Percentiles rank a stretch among this genome's conserved stretches.
These are phyloP conservation scores for Chlamydomonas sphaeroides DNA, from an alignment of 139 green algal species.

Conservation along the genomic window DNA sequence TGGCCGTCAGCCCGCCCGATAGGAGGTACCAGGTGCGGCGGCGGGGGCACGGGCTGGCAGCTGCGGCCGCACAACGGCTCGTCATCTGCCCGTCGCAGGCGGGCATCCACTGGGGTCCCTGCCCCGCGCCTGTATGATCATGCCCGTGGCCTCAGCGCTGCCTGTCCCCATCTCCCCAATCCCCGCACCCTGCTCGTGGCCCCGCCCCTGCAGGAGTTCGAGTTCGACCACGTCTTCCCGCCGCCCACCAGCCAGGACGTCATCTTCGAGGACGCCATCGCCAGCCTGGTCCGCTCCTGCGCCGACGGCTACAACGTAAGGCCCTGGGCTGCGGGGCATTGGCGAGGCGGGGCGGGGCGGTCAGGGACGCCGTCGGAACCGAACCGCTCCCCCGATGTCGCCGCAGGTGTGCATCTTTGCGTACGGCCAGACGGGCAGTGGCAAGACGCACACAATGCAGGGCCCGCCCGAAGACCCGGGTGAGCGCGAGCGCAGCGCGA, in stretches of 20 bases:
- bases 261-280: constrained; percentile 66
- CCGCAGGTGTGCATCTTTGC: constrained; percentile 76
- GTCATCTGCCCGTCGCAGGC: too few species aligned
- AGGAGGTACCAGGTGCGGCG: constrained; percentile 58
- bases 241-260: constrained; percentile 46
- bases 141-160: background rate
- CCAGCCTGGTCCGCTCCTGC: constrained; percentile 57
- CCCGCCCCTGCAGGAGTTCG: constrained; percentile 20
- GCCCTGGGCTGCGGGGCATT: too few species aligned
- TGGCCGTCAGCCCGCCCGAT: constrained; percentile 56
- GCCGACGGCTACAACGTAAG: constrained; percentile 72
- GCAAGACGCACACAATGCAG: constrained; percentile 90
- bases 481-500: background rate
- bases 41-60: too few species aligned
- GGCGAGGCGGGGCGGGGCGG: too few species aligned
- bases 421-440: constrained; percentile 84
- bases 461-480: constrained; percentile 50
- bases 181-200: background rate
- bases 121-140: background rate
- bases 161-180: too few species aligned
- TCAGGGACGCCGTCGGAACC: too few species aligned
- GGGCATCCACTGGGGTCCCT: too few species aligned
- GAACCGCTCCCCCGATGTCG: too few species aligned
- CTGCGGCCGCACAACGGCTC: too few species aligned
- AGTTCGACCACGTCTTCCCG: constrained; percentile 69